Base-by-base conservation (phyloP, 805 yeast species). In the Starmera quercuum region DNA sequence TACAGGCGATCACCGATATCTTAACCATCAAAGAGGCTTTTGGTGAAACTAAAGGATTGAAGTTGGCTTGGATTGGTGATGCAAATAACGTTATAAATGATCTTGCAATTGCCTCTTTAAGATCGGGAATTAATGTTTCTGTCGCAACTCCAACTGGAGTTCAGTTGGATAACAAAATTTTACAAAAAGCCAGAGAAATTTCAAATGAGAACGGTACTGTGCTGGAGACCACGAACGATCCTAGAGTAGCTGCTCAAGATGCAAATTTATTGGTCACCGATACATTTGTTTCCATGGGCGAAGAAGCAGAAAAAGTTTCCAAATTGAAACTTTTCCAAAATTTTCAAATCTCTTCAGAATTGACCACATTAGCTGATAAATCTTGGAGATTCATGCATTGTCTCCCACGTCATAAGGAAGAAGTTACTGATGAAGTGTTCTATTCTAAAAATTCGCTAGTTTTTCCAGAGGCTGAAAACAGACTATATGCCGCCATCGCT, bases 281-380 rank as follows among this genome's bases (percentile, higher is more conserved):
- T 51, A 92, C 98, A 4, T 92, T 95, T 78, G 76, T 92, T 17
- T 90, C 97, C 1, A 92, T 92, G 98, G 98, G 98, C 37, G 88
- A 92, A 65, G 98, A 92, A 58, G 63, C 72, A 5, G 88, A 88
- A 55, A 83, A 76, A 42, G 66, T 56, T 31, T 64, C 68, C 36
- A 83, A 88, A 42, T 64, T 92, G 46, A 66, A 77, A 50, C 88
- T 86, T 60, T 92, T 92, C 56, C 70, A 65, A 12, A 95, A 95
- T 2, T 92, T 79, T 69, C 96, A 86, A 63, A 80, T 92, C 38
- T 78, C 86, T 25, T 56, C 65, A 13, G 78, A 76, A 21, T 64
- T 88, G 64, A 73, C 83, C 18, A 35, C 50, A 10, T 51, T 63
- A 11, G 83, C 84, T 6, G 73, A 71, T 29, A 81, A 83, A 29